Conservation (phyloP, 441 rosid species). For the Pelargonium fulgidum region DNA sequence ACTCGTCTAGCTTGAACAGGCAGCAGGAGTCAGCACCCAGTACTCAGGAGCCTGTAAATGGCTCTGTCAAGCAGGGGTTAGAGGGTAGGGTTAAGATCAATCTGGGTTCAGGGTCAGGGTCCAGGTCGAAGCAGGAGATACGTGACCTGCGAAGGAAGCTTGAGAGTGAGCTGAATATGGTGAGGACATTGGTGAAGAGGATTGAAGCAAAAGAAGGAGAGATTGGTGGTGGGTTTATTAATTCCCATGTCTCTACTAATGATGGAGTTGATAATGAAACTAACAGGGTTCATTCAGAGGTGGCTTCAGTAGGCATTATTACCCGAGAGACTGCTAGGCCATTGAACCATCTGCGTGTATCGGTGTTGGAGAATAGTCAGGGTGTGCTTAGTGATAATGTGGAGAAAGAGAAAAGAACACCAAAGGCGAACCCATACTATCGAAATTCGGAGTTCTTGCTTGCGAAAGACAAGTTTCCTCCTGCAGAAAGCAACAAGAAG, state of each 20-base stretch:
- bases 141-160: slow-evolving; percentile 65
- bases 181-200: slow-evolving; percentile 72
- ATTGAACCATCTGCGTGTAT: slow-evolving; percentile 58
- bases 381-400: slow-evolving; percentile 51
- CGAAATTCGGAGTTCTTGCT: slow-evolving; percentile 85
- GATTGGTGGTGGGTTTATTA: slow-evolving; percentile 35
- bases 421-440: slow-evolving; percentile 92
- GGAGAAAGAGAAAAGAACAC: slow-evolving; percentile 97
- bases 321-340: slow-evolving; percentile 58
- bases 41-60: slow-evolving; percentile 34
- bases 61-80: slow-evolving; percentile 32
- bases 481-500: slow-evolving; percentile 89
- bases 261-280: slow-evolving; percentile 44
- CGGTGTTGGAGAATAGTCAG: slow-evolving; percentile 63
- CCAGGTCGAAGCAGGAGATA: slow-evolving; percentile 51
- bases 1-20: slow-evolving; percentile 31
- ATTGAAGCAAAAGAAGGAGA: slow-evolving; percentile 70
- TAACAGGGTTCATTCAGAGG: slow-evolving; percentile 53
- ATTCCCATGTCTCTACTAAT: slow-evolving; percentile 29
- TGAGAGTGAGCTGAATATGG: slow-evolving; percentile 60
- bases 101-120: slow-evolving; percentile 24
- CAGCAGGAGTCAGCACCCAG: slow-evolving; percentile 21
- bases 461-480: slow-evolving; percentile 93
- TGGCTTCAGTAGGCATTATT: slow-evolving; percentile 40
- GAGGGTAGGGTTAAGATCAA: slow-evolving; percentile 47